These are phyloP conservation scores for Plasmodium relictum DNA, from an alignment of 169 alveolate species.

Conservation along the genomic window DNA sequence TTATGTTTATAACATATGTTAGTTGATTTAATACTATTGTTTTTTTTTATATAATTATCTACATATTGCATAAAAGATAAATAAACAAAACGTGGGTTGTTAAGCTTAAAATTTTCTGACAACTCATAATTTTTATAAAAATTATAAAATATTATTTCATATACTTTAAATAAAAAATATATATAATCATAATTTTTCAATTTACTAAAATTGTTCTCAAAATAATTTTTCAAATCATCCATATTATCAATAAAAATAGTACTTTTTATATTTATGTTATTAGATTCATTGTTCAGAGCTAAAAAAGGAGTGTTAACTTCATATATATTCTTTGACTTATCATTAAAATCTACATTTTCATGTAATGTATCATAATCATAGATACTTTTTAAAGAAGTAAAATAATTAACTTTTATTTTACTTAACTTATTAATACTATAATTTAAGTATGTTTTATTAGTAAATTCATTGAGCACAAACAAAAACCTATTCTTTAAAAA, in stretches of 20 bases:
- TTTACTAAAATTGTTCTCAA: slow-evolving; percentile 44
- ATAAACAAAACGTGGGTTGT: slow-evolving; percentile 54
- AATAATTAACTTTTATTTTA: slow-evolving; percentile 20
- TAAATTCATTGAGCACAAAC: slow-evolving; percentile 10
- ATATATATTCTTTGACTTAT: neutral
- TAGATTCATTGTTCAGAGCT: neutral
- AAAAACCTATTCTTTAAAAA: slow-evolving; percentile 6
- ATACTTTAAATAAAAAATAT: slow-evolving; percentile 58
- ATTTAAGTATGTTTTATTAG: slow-evolving; percentile 4
- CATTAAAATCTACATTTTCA: neutral
- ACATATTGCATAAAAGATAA: slow-evolving; percentile 38
- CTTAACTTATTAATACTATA: neutral
- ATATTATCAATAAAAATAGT: slow-evolving; percentile 19
- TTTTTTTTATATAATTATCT: slow-evolving; percentile 13
- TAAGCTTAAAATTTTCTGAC: slow-evolving; percentile 26
- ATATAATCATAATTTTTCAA: slow-evolving; percentile 62
- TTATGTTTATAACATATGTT: neutral
- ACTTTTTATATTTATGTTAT: slow-evolving; percentile 3
- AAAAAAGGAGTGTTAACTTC: neutral
- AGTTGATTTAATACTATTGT: neutral
- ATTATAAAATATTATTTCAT: slow-evolving; percentile 55
- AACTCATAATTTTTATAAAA: slow-evolving; percentile 32
- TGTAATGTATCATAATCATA: slow-evolving; percentile 30
- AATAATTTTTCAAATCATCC: slow-evolving; percentile 28
- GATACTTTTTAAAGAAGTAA: slow-evolving; percentile 41